These are phyloP conservation scores for Entomortierella lignicola DNA, from an alignment of 192 early-diverging fungal genomes.

Conservation along the genomic window DNA sequence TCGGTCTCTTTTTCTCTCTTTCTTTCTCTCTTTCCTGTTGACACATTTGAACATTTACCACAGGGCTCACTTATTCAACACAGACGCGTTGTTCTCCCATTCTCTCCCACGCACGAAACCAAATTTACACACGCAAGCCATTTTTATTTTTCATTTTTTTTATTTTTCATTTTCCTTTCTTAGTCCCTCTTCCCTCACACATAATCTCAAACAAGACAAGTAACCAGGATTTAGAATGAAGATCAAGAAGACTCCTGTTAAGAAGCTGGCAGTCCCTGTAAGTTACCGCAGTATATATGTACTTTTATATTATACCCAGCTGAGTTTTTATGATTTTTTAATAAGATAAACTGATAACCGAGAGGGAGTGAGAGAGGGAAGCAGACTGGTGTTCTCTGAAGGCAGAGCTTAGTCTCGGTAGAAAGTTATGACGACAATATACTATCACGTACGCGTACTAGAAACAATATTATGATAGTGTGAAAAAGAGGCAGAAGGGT, in stretches of 20 bases:
- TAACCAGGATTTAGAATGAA: slow-evolving; percentile 51
- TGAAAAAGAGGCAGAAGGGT: no score
- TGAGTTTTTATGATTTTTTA: not conserved
- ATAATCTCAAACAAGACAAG: no score
- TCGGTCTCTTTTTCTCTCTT: no score
- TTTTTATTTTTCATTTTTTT: not conserved
- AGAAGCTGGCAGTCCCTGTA: slow-evolving; percentile 72
- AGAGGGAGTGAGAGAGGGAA: no score
- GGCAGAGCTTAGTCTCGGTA: not conserved
- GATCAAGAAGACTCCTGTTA: slow-evolving; percentile 73
- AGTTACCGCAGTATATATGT: slow-evolving; percentile 26
- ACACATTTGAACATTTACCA: no score
- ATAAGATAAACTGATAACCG: no score
- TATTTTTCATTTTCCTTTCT: not conserved
- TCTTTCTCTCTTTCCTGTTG: no score
- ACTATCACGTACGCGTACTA: not conserved
- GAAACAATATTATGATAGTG: not conserved
- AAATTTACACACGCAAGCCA: slow-evolving; percentile 8
- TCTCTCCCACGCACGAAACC: not conserved
- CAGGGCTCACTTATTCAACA: no score
- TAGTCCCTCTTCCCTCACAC: not conserved
- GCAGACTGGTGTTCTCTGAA: no score
- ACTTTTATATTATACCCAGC: not conserved
- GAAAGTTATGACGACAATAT: slow-evolving; percentile 20
- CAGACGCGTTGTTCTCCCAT: not conserved